Base-by-base conservation (phyloP, 768 basidiomycete species). In the Krasilnikovozyma curviuscula region DNA sequence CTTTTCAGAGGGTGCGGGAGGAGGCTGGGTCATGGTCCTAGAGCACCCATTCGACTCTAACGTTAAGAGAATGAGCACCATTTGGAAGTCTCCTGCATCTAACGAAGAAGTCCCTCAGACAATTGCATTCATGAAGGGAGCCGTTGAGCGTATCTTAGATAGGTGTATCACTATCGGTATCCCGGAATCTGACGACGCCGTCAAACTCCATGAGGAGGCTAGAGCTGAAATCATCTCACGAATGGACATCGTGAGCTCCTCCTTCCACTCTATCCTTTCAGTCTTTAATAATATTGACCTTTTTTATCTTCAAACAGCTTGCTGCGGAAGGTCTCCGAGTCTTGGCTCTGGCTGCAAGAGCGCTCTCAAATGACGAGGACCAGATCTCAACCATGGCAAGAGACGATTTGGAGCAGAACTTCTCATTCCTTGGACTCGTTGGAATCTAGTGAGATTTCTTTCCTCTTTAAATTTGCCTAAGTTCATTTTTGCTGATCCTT, bases 351-450 rank as follows among this genome's bases (percentile, higher is more conserved):
- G 48, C 56, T 9, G 48, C 24, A 47, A 50, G 42, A 32, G 23
- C 48, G 69, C 52, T 60, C 59, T 18, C 59, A 60, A 33, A 4
- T 58, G 67, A 41, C 43, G 60, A 35, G 46, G 66, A 52, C 46
- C 64, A 45, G 35, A 49, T 53, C 33, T 57, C 66, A 35, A 51
- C 56, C 0, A 56, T 61, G 53, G 16, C 44, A 6, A 64, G 73
- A 39, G 70, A 70, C 44, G 67, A 70, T 5, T 66, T 72, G 14
- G 74, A 75, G 59, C 50, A 63, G 27, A 67, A 66, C 29, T 68
- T 74, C 45, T 65, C 61, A 4, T 72, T 77, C 59, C 61, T 72
- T n/a, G 73, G 70, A 6, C 64, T 75, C 7, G 69, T 67, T n/a
- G 75, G 73, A 39, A 71, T 76, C 49, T 70, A 68, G 55, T 45